A percentile compares a stretch with the other conserved stretches of the same genome.
phyloP scores from a whole-genome alignment of 106 monocot species.

The Dendrobium huoshanense region DNA sequence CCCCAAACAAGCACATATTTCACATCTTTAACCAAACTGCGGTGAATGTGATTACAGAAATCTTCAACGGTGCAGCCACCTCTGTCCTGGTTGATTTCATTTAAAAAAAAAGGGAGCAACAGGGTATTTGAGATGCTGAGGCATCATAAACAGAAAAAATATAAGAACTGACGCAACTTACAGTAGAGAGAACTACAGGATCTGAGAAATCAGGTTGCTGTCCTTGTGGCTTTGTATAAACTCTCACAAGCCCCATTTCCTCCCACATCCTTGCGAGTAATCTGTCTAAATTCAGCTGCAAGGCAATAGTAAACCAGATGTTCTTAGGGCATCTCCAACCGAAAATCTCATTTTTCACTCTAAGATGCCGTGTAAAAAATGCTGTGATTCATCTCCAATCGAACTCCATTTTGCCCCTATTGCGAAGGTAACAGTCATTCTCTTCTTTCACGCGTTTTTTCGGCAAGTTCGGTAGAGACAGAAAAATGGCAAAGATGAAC shows the following conservation, averaged over 20 bases:
- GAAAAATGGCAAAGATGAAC: no score
- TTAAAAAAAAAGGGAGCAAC: not conserved
- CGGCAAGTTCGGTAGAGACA: no score
- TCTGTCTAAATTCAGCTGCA: slow-evolving; percentile 95
- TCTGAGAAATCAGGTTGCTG: slow-evolving; percentile 96
- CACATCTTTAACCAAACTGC: slow-evolving; percentile 82
- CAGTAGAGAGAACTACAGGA: slow-evolving; percentile 91
- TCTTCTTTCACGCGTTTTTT: no score
- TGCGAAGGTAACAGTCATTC: no score
- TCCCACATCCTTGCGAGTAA: slow-evolving; percentile 97
- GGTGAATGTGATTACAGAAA: slow-evolving; percentile 98
- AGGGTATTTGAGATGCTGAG: not conserved
- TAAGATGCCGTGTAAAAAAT: no score
- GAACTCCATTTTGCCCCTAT: no score
- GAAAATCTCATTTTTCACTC: no score
- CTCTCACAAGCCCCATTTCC: slow-evolving; percentile 96
- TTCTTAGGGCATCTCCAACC: no score
- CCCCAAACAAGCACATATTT: slow-evolving; percentile 99
- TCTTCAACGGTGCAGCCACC: slow-evolving; percentile 98
- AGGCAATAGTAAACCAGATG: slow-evolving; percentile 1
- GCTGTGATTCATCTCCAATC: no score
- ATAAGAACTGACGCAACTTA: slow-evolving; percentile 26
- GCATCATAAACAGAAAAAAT: not conserved
- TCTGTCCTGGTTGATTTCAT: slow-evolving; percentile 58
- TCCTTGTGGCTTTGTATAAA: slow-evolving; percentile 96